Conservation (phyloP, 805 yeast genomes). For the Wickerhamiella hasegawae region DNA sequence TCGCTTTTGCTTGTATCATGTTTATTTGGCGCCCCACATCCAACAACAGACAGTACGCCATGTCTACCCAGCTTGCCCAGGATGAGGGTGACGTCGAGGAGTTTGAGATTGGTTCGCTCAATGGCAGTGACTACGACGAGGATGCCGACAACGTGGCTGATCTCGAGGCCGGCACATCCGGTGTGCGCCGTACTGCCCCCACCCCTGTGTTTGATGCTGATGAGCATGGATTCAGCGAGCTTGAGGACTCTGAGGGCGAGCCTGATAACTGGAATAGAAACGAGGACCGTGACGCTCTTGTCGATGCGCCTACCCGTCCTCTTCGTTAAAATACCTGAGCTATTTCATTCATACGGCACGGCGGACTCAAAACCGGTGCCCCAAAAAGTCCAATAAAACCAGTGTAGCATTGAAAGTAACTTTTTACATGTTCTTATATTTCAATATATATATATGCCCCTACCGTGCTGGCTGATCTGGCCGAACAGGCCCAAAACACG, state of each 20-base stretch:
- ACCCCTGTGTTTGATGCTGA: constrained; percentile 10
- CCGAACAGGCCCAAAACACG: too few species aligned
- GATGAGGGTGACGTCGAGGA: constrained; percentile 55
- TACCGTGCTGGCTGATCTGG: too few species aligned
- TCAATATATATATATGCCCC: too few species aligned
- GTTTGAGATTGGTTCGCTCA: constrained; percentile 42
- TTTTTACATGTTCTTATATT: too few species aligned
- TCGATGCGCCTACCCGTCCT: constrained; percentile 15
- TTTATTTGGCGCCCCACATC: constrained; percentile 97
- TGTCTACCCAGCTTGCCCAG: constrained; percentile 75
- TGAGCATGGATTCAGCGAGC: constrained; percentile 7
- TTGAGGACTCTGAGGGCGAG: constrained; percentile 6
- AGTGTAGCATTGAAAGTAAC: too few species aligned
- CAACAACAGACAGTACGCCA: constrained; percentile 86
- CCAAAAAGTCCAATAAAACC: too few species aligned
- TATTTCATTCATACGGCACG: too few species aligned
- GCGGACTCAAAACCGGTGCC: too few species aligned
- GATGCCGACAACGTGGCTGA: constrained; percentile 13
- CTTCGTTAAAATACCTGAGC: too few species aligned
- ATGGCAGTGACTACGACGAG: constrained; percentile 27
- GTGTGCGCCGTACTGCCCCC: constrained; percentile 4
- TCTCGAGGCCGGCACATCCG: background rate
- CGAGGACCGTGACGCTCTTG: constrained; percentile 14
- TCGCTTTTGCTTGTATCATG: constrained; percentile 69
- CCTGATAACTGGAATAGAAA: constrained; percentile 5